phyloP scores from a whole-genome alignment of 2,329 filamentous ascomycete genomes.

The Colletotrichum karsti region DNA sequence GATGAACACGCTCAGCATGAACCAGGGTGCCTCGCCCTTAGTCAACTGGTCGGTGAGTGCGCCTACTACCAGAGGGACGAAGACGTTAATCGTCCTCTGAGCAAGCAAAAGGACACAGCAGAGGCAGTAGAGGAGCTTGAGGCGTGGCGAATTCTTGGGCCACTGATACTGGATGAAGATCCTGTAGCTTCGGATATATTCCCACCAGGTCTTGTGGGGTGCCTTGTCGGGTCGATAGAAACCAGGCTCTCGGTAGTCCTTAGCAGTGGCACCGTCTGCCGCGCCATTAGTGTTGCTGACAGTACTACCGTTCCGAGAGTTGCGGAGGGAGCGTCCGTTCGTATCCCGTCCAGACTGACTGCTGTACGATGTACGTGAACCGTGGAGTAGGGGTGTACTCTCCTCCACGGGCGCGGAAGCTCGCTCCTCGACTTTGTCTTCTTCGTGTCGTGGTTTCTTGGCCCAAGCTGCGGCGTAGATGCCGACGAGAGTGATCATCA shows the following conservation, averaged over 20 bases:
- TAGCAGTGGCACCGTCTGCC: slow-evolving; percentile 51
- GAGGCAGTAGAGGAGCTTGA: slow-evolving; percentile 82
- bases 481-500: slow-evolving; percentile 69
- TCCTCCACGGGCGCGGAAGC: slow-evolving; percentile 54
- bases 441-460: slow-evolving; percentile 48
- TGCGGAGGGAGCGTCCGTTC: slow-evolving; percentile 27
- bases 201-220: slow-evolving; percentile 92
- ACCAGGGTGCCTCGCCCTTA: slow-evolving; percentile 69
- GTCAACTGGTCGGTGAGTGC: slow-evolving; percentile 77
- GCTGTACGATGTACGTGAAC: slow-evolving; percentile 45
- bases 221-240: slow-evolving; percentile 91
- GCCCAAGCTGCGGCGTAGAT: slow-evolving; percentile 51
- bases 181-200: slow-evolving; percentile 91
- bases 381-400: slow-evolving; percentile 68
- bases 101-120: slow-evolving; percentile 84
- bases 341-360: slow-evolving; percentile 37
- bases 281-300: slow-evolving; percentile 40
- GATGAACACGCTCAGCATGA: slow-evolving; percentile 73
- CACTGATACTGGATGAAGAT: slow-evolving; percentile 97
- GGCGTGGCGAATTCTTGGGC: slow-evolving; percentile 79
- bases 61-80: slow-evolving; percentile 85
- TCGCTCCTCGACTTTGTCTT: slow-evolving; percentile 48
- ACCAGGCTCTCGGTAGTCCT: slow-evolving; percentile 71
- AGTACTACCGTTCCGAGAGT: slow-evolving; percentile 33
- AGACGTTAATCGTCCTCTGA: slow-evolving; percentile 85